These are phyloP conservation scores for Aspergillus luchuensis DNA, from an alignment of 2,329 filamentous ascomycete species.

Conservation along the genomic window DNA sequence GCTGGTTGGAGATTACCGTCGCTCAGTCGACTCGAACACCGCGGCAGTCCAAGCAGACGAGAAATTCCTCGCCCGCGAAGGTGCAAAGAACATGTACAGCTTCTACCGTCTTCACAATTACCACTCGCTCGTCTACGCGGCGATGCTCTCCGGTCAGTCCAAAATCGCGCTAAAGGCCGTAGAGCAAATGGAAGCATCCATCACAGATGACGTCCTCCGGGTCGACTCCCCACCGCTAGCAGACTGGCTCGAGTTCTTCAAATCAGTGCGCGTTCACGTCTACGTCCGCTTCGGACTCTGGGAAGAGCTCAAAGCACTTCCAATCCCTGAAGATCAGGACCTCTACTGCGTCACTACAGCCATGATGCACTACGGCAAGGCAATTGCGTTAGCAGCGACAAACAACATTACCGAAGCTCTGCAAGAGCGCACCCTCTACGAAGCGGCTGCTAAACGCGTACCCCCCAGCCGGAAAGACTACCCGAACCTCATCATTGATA, in stretches of 20 bases:
- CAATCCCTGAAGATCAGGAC: slow-evolving; percentile 54
- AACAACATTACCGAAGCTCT: slow-evolving; percentile 57
- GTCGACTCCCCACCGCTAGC: slow-evolving; percentile 71
- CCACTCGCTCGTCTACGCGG: slow-evolving; percentile 73
- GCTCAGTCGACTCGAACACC: slow-evolving; percentile 66
- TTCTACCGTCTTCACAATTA: slow-evolving; percentile 73
- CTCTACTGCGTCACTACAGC: slow-evolving; percentile 71
- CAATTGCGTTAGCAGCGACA: slow-evolving; percentile 64
- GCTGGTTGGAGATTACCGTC: slow-evolving; percentile 69
- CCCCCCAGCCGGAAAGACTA: slow-evolving; percentile 63
- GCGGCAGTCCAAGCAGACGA: slow-evolving; percentile 68
- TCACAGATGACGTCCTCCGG: slow-evolving; percentile 65
- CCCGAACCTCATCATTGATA: slow-evolving; percentile 64
- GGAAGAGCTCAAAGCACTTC: slow-evolving; percentile 63
- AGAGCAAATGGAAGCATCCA: slow-evolving; percentile 58
- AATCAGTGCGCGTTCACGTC: slow-evolving; percentile 67
- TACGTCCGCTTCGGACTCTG: slow-evolving; percentile 72
- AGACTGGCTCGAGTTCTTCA: slow-evolving; percentile 74
- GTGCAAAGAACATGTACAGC: slow-evolving; percentile 69
- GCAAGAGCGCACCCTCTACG: slow-evolving; percentile 55
- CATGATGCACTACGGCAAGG: slow-evolving; percentile 67
- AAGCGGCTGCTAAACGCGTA: slow-evolving; percentile 54
- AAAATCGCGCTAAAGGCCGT: slow-evolving; percentile 63
- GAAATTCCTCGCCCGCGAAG: slow-evolving; percentile 61
- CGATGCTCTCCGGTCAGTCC: slow-evolving; percentile 72